Base-by-base conservation (phyloP, 2,329 filamentous ascomycete species). In the Pestalotiopsis fici region DNA sequence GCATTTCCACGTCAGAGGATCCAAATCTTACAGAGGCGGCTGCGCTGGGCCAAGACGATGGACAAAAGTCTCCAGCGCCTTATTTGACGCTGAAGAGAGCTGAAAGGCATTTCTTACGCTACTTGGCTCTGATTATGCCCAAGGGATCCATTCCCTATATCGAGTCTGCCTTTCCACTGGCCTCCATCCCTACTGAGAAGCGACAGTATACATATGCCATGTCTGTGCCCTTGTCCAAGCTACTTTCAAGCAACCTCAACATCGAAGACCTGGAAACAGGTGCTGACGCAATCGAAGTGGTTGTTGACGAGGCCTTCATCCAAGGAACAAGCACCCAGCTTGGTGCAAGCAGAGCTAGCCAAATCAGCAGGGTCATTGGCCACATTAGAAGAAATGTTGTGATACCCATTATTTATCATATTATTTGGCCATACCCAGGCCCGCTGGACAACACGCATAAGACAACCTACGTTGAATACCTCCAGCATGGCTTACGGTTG, bases 21-120 rank as follows among this genome's bases (percentile, higher is more conserved):
- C 59, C 64, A 12, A 62, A 7, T 64, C 39, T 67, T 60, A 63
- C 37, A 23, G 64, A 73, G 18, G 72, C 74, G 4, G 64, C 75
- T 35, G 72, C 74, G 3, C 72, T 73, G 7, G 71, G 75, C 2
- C 69, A 72, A 3, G 76, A 80, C 18, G 69, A 76, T 6, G 79
- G 79, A 64, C 76, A 78, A 66, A 77, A 81, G 64, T 79, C 81
- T 1, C 81, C 83, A 0, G 86, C 88, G 2, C 88, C 89, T 0
- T 91, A 91, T 70, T 78, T 93, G 18, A 90, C 90, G 0, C 78
- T 93, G 5, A 93, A 93, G 74, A 83, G 88, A 60, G 86, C 89
- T 3, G 90, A 93, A 75, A 83, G 88, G 59, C 90, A 92, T 68
- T 92, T 93, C 68, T 81, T 93, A 50, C 90, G 90, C 65, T 91